These are phyloP conservation scores for Sphaerulina populicola DNA, from an alignment of 2,329 filamentous ascomycete species.

Conservation along the genomic window DNA sequence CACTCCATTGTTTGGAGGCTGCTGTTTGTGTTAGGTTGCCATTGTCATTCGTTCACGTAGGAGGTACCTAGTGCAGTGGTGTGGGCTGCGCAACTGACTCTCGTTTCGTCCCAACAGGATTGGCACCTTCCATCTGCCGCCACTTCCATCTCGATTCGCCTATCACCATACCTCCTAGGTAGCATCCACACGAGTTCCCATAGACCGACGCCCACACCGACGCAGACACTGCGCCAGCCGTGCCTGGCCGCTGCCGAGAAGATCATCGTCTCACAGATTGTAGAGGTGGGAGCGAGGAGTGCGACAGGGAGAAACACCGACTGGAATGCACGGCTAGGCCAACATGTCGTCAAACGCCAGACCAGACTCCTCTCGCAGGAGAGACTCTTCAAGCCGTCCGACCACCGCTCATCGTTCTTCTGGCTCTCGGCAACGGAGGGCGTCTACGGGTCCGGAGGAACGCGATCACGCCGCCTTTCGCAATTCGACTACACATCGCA, in stretches of 20 bases:
- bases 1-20: neutral
- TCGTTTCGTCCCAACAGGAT: neutral
- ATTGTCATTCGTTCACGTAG: conserved; percentile 2
- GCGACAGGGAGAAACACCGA: conserved; percentile 2
- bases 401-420: conserved; percentile 34
- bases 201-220: neutral
- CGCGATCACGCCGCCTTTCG: conserved; percentile 50
- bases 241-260: neutral
- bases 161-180: too few species aligned
- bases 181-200: too few species aligned
- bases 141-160: neutral
- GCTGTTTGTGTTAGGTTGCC: conserved; percentile 2
- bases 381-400: conserved; percentile 9
- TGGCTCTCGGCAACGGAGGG: conserved; percentile 55
- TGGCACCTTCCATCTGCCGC: neutral
- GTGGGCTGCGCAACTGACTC: neutral
- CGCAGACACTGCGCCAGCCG: neutral
- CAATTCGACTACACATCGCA: conserved; percentile 18
- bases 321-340: conserved; percentile 10
- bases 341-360: conserved; percentile 20
- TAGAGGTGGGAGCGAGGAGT: neutral
- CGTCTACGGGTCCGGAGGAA: conserved; percentile 45
- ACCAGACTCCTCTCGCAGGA: conserved; percentile 12
- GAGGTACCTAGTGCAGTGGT: neutral
- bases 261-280: neutral